Evolutionary conservation across 2,329 filamentous ascomycete species (phyloP).

Genomic region (Fusarium pseudoanthophilum): DNA sequence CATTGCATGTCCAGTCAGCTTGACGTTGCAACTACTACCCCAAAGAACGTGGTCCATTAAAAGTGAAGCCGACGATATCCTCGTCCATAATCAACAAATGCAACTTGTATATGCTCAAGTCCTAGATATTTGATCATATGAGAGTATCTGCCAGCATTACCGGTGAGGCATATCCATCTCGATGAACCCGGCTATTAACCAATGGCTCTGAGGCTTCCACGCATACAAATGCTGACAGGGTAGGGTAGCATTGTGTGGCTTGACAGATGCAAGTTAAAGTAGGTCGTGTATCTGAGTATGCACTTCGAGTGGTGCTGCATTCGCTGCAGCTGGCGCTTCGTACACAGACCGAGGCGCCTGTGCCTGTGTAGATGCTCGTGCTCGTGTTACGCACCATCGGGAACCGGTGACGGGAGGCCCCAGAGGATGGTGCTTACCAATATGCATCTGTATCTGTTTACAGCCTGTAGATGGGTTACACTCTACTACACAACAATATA

Average conservation of each 20-base stretch:
- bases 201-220: constrained; percentile 23
- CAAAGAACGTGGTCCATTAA: neutral
- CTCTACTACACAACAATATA: neutral
- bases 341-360: constrained; percentile 15
- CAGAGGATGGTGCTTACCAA: neutral
- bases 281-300: neutral
- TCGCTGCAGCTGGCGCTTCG: constrained; percentile 11
- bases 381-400: constrained; percentile 23
- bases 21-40: constrained; percentile 5
- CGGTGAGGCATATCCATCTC: constrained; percentile 21
- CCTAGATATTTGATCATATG: constrained; percentile 20
- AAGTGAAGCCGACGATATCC: constrained; percentile 27
- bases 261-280: constrained; percentile 31
- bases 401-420: constrained; percentile 25
- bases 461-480: constrained; percentile 8
- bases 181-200: constrained; percentile 9
- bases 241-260: constrained; percentile 27
- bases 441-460: constrained; percentile 10
- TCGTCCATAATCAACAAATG: neutral
- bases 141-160: constrained; percentile 10
- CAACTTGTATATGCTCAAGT: constrained; percentile 6
- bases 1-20: neutral
- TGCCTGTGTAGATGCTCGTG: constrained; percentile 2
- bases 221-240: constrained; percentile 17
- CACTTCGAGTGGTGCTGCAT: neutral